These are phyloP conservation scores for Apophysomyces trapeziformis DNA, from an alignment of 371 early-diverging fungal genomes.

Conservation along the genomic window DNA sequence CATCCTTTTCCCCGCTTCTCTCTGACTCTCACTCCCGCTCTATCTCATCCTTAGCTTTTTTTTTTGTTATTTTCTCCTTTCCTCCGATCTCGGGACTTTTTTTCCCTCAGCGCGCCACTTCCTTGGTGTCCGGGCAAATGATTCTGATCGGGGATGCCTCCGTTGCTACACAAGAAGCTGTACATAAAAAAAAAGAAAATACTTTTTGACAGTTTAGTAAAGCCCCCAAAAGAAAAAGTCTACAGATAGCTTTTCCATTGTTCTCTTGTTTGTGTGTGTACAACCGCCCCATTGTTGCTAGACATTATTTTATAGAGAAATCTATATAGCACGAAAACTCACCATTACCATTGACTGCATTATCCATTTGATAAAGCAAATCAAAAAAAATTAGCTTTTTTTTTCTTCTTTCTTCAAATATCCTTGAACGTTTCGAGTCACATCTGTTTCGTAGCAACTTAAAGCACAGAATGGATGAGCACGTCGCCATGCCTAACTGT, in stretches of 20 bases:
- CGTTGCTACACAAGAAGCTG: conserved; percentile 3
- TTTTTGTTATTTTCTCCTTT: neutral
- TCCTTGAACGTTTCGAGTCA: conserved; percentile 6
- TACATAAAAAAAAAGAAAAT: neutral
- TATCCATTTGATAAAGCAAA: neutral
- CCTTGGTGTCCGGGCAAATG: neutral
- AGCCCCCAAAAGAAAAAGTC: neutral
- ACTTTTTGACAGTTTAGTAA: conserved; percentile 8
- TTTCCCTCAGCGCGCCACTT: neutral
- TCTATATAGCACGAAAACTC: too few species aligned
- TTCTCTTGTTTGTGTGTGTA: conserved; percentile 1
- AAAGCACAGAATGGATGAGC: neutral
- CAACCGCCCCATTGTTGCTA: neutral
- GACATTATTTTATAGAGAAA: neutral
- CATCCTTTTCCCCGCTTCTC: neutral
- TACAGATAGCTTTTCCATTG: neutral
- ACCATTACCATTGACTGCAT: neutral
- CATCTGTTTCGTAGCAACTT: conserved; percentile 6
- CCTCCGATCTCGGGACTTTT: neutral
- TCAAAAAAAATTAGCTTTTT: neutral
- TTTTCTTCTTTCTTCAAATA: neutral
- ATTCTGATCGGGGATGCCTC: neutral
- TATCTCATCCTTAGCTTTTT: neutral
- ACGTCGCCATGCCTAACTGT: neutral
- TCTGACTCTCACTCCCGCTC: neutral